Evolutionary conservation across 148 eudicot genomes (phyloP).

Genomic region (Fagopyrum homotropicum): DNA sequence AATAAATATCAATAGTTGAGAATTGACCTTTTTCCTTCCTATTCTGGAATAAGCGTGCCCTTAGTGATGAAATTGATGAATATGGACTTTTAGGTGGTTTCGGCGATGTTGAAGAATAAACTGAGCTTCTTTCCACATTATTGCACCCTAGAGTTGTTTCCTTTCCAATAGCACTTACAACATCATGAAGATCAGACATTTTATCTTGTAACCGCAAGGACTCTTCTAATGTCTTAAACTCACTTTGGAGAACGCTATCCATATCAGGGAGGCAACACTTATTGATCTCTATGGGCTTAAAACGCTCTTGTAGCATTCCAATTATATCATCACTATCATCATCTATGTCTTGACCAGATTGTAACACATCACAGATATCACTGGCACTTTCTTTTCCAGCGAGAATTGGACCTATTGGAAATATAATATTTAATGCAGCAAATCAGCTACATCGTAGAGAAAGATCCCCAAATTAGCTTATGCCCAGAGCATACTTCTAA

Average conservation of each 20-base stretch:
- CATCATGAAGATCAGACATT: conserved; percentile 22
- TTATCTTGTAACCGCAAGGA: conserved; percentile 19
- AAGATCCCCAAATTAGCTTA: background rate
- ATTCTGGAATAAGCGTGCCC: conserved; percentile 34
- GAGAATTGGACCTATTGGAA: conserved; percentile 26
- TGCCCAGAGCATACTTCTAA: background rate
- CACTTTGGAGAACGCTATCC: conserved; percentile 26
- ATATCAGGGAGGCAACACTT: conserved; percentile 37
- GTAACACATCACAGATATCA: conserved; percentile 38
- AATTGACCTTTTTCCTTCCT: conserved; percentile 37
- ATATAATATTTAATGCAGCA: conserved; percentile 11
- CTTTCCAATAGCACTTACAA: conserved; percentile 20
- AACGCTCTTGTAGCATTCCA: conserved; percentile 41
- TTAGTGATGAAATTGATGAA: conserved; percentile 47
- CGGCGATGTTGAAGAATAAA: conserved; percentile 29
- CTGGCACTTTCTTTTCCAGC: conserved; percentile 20
- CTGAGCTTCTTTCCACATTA: conserved; percentile 18
- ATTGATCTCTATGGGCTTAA: conserved; percentile 47
- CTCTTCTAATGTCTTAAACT: conserved; percentile 19
- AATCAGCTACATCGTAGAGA: conserved; percentile 4
- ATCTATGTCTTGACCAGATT: conserved; percentile 31
- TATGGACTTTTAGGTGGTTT: conserved; percentile 46
- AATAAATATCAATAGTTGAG: conserved; percentile 29
- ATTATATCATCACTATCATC: conserved; percentile 40
- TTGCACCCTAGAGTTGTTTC: conserved; percentile 22